Evolutionary conservation across 768 basidiomycete species (phyloP), one percentile per base, ranked within the genome.

Genomic region (Coprinopsis cinerea): DNA sequence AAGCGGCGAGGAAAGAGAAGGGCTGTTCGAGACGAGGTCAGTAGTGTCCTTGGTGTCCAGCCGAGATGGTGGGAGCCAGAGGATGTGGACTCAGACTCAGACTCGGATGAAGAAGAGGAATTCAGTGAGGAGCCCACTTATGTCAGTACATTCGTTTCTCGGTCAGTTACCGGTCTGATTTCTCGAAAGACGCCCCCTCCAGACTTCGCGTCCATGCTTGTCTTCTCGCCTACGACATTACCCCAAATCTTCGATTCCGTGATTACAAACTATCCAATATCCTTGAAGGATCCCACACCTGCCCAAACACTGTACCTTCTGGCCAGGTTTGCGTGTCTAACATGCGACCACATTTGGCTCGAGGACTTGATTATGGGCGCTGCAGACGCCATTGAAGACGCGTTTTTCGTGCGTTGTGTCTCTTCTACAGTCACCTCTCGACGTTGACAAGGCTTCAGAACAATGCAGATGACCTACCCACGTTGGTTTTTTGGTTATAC

Each of bases 401-500:
- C 81, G 9, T 86, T 96, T 53, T 94, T 94, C 61, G 96, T 95
- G 63, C 71, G 93, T 73, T 20, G 47, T 25, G 37, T 41, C 27
- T 40, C 49, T 56, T 43, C 5, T 15, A 17, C 34, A 15, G 42
- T 10, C 47, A 18, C 35, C 53, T 27, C 44, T 43, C 45, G 14
- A 44, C 20, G 51, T 47, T 57, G 18, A 45, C 47, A 49, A 49
- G 60, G 18, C 45, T 42, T 42, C 60, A 97, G 94, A 82, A 70
- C 59, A 82, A 80, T 54, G 77, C 88, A 18, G 92, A 96, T 57
- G 90, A 97, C 62, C 67, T 96, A 25, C 82, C 89, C 3, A 83
- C 81, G 60, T 75, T 95, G 22, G 77, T 93, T 27, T 98, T 97
- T 66, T 99, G 96, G 94, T 68, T 95, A 40, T 90, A 92, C 67